These are phyloP conservation scores for Chaetomium olivaceum DNA, from an alignment of 2,329 filamentous ascomycete genomes.

Conservation along the genomic window DNA sequence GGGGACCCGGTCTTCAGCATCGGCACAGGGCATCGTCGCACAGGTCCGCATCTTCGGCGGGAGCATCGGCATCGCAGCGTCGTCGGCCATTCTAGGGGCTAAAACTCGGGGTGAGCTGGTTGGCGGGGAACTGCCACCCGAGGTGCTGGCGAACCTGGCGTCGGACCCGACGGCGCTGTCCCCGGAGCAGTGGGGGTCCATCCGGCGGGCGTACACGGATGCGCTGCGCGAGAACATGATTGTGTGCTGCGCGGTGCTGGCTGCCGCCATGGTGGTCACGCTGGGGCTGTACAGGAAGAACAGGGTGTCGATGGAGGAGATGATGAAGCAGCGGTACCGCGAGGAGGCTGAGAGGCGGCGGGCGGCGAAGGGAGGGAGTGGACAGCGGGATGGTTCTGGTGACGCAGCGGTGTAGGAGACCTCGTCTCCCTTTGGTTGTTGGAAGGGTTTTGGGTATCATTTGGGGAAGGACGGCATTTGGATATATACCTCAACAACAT, in stretches of 20 bases:
- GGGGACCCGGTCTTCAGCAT: constrained; percentile 40
- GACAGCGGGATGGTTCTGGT: neutral
- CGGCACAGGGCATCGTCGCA: constrained; percentile 55
- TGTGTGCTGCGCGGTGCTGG: constrained; percentile 46
- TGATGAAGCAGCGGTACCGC: constrained; percentile 30
- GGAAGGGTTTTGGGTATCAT: neutral
- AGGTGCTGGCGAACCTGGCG: constrained; percentile 34
- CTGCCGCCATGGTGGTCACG: constrained; percentile 43
- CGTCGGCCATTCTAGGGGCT: constrained; percentile 48
- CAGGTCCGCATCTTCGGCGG: constrained; percentile 55
- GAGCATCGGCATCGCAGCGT: constrained; percentile 56
- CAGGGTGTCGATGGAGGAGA: constrained; percentile 36
- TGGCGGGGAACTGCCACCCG: constrained; percentile 33
- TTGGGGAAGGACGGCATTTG: neutral
- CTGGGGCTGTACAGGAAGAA: constrained; percentile 43
- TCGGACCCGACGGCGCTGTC: constrained; percentile 32
- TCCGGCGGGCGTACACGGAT: constrained; percentile 45
- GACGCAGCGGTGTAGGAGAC: neutral
- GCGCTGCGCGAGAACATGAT: constrained; percentile 52
- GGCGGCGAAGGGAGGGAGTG: neutral
- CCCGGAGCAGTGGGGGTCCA: constrained; percentile 34
- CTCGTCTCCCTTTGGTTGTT: no score
- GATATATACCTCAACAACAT: neutral
- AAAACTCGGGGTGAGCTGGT: constrained; percentile 37
- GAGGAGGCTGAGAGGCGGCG: constrained; percentile 34